Base-by-base conservation (phyloP, 1,139 yeast genomes). In the Hansenula anomala region DNA sequence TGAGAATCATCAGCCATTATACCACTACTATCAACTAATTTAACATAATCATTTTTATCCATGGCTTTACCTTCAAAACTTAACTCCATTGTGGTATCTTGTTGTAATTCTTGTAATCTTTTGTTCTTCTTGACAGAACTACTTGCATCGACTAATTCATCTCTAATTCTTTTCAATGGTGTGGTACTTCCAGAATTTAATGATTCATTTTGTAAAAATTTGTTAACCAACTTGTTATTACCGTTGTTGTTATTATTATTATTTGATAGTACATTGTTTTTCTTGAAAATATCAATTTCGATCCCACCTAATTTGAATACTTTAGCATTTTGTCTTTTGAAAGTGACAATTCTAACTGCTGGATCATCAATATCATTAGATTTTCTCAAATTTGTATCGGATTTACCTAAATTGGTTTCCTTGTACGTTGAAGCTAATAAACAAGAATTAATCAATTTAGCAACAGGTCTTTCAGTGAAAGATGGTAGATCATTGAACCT, bases 21-120 rank as follows among this genome's bases (percentile, higher is more conserved):
- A 3, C 49, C 48, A 31, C 44, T 37, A 19, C 45, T 39, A 39
- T 64, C 68, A 11, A 64, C 66, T 49, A 64, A 55, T 30, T 63
- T 58, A 33, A 64, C 63, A 16, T 64, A 47, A 47, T 66, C 71
- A 41, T 62, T 62, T 38, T 58, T 59, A 46, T 64, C 66, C 58
- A 66, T 52, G 3, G 69, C 71, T 41, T 66, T 66, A 9, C 71
- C 71, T 45, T 66, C 71, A 40, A 66, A 66, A 48, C 69, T 63
- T 36, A 66, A 42, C 22, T 66, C 71, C 56, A 54, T 54, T 1
- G 55, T 50, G 3, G 49, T 52, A 6, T 39, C 33, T n/a, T 49
- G 48, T 28, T 37, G 38, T 4, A 47, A 11, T 17, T 46, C 54
- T 4, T 33, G 29, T 39, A 46, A 42, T 31, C 56, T 44, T 38